These are phyloP conservation scores for Lactarius hatsudake DNA, from an alignment of 768 basidiomycete species.

Conservation along the genomic window DNA sequence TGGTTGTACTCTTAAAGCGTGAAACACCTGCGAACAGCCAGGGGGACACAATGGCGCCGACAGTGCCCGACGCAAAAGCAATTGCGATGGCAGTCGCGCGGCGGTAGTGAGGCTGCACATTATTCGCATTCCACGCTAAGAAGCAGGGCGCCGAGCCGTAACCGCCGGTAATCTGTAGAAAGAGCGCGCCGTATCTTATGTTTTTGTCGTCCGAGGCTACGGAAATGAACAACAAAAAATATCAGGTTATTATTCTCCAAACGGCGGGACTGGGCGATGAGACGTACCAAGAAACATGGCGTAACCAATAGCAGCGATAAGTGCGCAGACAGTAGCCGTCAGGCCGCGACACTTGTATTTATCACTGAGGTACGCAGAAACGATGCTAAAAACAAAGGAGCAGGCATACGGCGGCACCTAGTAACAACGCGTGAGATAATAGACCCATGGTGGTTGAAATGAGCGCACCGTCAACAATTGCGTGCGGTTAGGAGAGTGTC, in stretches of 20 bases:
- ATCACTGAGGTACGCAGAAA: background rate
- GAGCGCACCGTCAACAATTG: constrained; percentile 33
- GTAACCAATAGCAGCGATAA: constrained; percentile 11
- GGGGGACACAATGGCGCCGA: background rate
- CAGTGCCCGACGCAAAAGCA: background rate
- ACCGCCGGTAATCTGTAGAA: background rate
- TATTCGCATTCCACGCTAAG: background rate
- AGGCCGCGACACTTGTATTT: background rate
- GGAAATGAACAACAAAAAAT: background rate
- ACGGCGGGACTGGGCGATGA: background rate
- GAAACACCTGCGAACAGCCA: background rate
- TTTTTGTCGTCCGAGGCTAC: background rate
- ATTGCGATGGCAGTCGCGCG: background rate
- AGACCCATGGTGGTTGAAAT: background rate
- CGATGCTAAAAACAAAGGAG: background rate
- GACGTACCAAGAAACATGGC: constrained; percentile 19
- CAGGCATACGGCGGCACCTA: background rate
- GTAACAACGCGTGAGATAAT: background rate
- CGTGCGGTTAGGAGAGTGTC: constrained; percentile 31
- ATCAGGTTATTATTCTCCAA: background rate
- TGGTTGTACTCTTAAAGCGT: background rate
- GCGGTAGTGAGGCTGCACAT: background rate
- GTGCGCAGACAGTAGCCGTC: background rate
- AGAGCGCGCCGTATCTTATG: background rate
- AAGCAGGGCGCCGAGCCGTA: background rate